Percentiles rank a stretch among this genome's conserved stretches.
Evolutionary conservation across 192 early-diverging fungal species (phyloP).

Genomic region (Podila clonocystis): DNA sequence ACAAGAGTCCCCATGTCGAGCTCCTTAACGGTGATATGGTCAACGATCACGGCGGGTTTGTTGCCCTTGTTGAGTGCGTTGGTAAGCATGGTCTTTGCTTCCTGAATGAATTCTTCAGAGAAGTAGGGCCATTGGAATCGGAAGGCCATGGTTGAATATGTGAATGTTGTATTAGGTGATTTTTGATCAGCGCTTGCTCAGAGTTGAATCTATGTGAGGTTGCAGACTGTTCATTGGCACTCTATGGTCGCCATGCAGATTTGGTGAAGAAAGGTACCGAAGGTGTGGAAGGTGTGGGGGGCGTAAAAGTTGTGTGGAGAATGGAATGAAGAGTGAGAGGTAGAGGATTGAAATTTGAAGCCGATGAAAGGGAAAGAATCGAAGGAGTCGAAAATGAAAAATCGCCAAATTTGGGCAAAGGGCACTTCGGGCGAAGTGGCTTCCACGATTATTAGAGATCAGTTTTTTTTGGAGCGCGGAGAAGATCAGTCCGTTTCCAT

Average conservation of each 20-base stretch:
- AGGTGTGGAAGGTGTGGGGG: background rate
- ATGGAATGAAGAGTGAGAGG: no score
- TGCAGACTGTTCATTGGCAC: no score
- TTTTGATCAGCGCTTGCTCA: background rate
- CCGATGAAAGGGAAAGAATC: no score
- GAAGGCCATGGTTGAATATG: constrained; percentile 78
- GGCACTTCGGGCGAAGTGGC: no score
- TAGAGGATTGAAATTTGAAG: background rate
- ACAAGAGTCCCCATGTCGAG: constrained; percentile 94
- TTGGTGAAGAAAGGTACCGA: background rate
- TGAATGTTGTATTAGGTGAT: constrained; percentile 1
- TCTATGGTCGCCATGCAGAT: no score
- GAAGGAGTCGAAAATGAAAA: background rate
- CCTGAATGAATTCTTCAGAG: constrained; percentile 84
- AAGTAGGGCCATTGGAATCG: constrained; percentile 97
- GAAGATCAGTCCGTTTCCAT: background rate
- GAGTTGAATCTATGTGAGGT: no score
- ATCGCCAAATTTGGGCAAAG: no score
- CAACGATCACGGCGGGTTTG: constrained; percentile 93
- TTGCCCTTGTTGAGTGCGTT: constrained; percentile 94
- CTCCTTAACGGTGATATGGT: constrained; percentile 90
- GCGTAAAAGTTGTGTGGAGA: no score
- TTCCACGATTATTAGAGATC: no score
- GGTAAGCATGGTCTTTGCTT: constrained; percentile 87
- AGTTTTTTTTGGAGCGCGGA: no score